Percentiles rank a stretch among this genome's conserved stretches.
These are phyloP conservation scores for Exidia glandulosa DNA, from an alignment of 768 basidiomycete species.

Conservation along the genomic window DNA sequence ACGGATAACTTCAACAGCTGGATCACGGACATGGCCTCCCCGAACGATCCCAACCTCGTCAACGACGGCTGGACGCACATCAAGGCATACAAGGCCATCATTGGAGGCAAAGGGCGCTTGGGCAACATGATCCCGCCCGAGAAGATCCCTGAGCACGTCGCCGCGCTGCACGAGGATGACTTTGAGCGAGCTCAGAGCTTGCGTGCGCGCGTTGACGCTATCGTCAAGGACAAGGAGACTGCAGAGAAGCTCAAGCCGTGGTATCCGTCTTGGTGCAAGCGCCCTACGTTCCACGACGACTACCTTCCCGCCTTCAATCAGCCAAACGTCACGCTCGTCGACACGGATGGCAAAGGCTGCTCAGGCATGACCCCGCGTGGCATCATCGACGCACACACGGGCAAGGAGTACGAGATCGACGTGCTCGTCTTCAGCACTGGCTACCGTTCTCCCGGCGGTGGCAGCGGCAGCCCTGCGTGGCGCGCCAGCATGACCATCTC, in stretches of 20 bases:
- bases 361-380: not conserved
- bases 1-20: not conserved
- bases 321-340: constrained; percentile 1
- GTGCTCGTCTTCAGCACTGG: not conserved
- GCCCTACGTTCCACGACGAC: constrained; percentile 1
- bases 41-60: not conserved
- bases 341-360: not conserved
- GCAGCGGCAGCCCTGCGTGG: not conserved
- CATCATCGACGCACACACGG: not conserved
- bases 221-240: not conserved
- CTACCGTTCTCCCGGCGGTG: not conserved
- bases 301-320: constrained; percentile 1
- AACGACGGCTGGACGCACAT: not conserved
- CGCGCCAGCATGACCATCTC: not conserved
- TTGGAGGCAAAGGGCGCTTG: not conserved
- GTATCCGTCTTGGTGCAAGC: constrained; percentile 2
- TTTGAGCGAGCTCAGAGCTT: not conserved
- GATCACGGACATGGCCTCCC: not conserved
- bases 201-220: not conserved
- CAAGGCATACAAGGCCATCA: not conserved
- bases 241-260: not conserved
- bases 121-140: not conserved
- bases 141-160: not conserved
- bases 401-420: not conserved
- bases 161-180: not conserved